Evolutionary conservation across 805 yeast genomes (phyloP).

Genomic region (Starmerella potacharoeniae): DNA sequence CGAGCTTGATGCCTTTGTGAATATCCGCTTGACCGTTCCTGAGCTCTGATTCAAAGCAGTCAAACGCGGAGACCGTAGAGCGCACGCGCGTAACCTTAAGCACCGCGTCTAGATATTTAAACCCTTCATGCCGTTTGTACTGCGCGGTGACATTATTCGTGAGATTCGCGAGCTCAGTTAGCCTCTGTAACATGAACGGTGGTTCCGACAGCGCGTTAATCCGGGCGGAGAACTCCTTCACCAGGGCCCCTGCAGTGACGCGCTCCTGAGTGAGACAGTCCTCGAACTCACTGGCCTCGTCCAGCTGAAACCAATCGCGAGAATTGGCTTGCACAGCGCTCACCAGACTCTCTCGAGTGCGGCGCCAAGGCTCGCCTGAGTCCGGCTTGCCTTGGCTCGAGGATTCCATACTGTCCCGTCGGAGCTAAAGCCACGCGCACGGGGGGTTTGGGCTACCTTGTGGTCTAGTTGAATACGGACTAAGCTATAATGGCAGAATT

Average conservation of each 20-base stretch:
- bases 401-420: background rate
- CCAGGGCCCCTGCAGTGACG: background rate
- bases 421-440: background rate
- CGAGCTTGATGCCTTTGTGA: conserved; percentile 24
- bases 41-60: conserved; percentile 22
- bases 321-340: background rate
- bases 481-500: too few species aligned
- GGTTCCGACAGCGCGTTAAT: conserved; percentile 23
- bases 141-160: conserved; percentile 20
- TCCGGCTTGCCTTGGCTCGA: background rate
- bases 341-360: background rate
- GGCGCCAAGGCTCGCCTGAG: background rate
- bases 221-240: background rate
- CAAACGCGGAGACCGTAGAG: conserved; percentile 16
- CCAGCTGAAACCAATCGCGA: background rate
- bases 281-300: background rate
- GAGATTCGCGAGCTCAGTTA: conserved; percentile 28
- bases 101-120: conserved; percentile 18
- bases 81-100: conserved; percentile 15
- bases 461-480: too few species aligned
- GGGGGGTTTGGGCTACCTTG: background rate
- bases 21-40: conserved; percentile 15
- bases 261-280: conserved; percentile 1
- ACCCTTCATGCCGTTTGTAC: conserved; percentile 21
- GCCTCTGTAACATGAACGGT: conserved; percentile 32